Conservation (phyloP, 2,329 filamentous ascomycete species). For the Ceratocystis variospora region DNA sequence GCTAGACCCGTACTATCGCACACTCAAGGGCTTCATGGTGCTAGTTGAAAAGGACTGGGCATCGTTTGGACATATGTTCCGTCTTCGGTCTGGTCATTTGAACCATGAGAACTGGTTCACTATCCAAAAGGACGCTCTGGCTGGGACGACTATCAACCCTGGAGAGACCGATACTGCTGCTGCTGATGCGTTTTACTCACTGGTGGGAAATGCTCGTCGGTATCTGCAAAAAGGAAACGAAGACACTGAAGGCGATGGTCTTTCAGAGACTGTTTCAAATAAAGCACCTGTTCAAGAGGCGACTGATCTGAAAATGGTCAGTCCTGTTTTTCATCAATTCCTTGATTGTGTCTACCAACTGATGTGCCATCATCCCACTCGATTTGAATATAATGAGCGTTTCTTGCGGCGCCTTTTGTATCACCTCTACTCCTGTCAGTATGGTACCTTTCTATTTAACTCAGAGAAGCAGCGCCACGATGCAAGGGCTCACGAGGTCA, state of each 20-base stretch:
- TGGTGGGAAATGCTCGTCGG: constrained; percentile 68
- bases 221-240: constrained; percentile 57
- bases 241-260: constrained; percentile 46
- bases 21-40: constrained; percentile 85
- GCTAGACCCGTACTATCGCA: constrained; percentile 89
- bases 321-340: constrained; percentile 95
- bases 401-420: constrained; percentile 83
- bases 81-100: constrained; percentile 75
- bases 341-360: constrained; percentile 89
- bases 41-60: constrained; percentile 96
- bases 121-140: constrained; percentile 67
- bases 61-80: constrained; percentile 96
- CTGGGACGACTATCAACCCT: constrained; percentile 46
- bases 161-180: constrained; percentile 44
- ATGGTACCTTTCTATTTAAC: constrained; percentile 92
- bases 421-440: constrained; percentile 90
- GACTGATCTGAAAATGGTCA: constrained; percentile 79
- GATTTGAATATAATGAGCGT: constrained; percentile 93
- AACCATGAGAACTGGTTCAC: constrained; percentile 91
- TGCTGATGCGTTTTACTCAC: constrained; percentile 70
- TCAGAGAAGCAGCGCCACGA: constrained; percentile 78
- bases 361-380: constrained; percentile 66
- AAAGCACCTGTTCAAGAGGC: constrained; percentile 43
- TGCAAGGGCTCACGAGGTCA: constrained; percentile 52
- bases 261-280: constrained; percentile 29